Percentiles rank a stretch among this genome's conserved stretches.
These are phyloP conservation scores for Clausena lansium DNA, from an alignment of 345 rosid genomes.

Conservation along the genomic window DNA sequence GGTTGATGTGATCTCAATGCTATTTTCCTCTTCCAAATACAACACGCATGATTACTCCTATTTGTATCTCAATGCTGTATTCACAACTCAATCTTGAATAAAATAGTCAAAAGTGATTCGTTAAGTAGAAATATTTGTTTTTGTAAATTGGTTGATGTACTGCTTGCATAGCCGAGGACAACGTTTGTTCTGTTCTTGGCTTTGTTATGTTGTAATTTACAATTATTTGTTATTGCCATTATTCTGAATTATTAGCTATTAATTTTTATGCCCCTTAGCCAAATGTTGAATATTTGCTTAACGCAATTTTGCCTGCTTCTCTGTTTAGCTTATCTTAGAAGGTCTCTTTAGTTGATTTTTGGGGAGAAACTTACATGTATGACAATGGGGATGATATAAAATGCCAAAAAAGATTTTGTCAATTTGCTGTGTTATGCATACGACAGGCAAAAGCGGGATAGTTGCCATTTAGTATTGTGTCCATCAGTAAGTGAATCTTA, in stretches of 20 bases:
- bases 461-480: not conserved
- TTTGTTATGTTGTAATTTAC: not conserved
- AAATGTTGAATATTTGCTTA: not conserved
- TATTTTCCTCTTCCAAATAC: conserved; percentile 13
- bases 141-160: conserved; percentile 7
- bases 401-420: not conserved
- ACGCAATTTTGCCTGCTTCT: not conserved
- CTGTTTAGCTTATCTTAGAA: not conserved
- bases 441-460: not conserved
- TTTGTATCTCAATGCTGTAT: conserved; percentile 29
- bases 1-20: conserved; percentile 16
- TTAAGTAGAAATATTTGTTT: conserved; percentile 10
- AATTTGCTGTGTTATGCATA: not conserved
- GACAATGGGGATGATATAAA: not conserved
- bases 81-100: conserved; percentile 33
- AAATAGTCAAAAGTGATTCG: conserved; percentile 24
- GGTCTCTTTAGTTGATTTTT: not conserved
- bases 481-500: not conserved
- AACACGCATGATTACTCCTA: conserved; percentile 15
- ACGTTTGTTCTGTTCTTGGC: not conserved
- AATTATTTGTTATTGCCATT: not conserved
- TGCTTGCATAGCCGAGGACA: conserved; percentile 2
- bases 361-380: not conserved
- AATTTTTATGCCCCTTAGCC: not conserved
- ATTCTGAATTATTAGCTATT: not conserved